phyloP scores from a whole-genome alignment of 257 asterid genomes.

The Rehmannia glutinosa region DNA sequence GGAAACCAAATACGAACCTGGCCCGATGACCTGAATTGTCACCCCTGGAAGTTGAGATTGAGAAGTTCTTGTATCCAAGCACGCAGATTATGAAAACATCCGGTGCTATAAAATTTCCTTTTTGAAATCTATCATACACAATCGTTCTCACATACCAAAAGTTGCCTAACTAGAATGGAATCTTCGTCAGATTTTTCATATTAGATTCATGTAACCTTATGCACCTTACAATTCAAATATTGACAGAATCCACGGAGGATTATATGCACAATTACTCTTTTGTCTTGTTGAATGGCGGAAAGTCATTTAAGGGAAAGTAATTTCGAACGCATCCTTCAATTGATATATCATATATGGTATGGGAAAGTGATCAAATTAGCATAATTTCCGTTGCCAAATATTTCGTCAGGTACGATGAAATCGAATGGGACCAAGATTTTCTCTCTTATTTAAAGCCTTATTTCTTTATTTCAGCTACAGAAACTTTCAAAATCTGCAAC shows the following conservation, averaged over 20 bases:
- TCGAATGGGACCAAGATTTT: not conserved
- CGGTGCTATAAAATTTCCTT: not conserved
- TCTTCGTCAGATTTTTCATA: too few relatives aligned
- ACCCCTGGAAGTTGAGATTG: too few relatives aligned
- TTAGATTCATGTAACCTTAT: not conserved
- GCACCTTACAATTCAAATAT: not conserved
- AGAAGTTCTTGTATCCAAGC: not conserved
- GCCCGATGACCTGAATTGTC: too few relatives aligned
- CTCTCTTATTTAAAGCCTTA: conserved; percentile 9
- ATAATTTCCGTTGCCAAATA: too few relatives aligned
- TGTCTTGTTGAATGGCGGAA: not conserved
- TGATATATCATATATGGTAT: not conserved
- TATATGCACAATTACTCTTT: not conserved
- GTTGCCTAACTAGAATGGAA: too few relatives aligned
- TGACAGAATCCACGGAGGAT: not conserved
- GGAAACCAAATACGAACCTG: too few relatives aligned
- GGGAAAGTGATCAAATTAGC: too few relatives aligned
- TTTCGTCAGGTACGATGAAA: too few relatives aligned
- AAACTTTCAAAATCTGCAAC: too few relatives aligned
- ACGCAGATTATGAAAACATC: not conserved
- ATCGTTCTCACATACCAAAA: too few relatives aligned
- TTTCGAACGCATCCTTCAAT: conserved; percentile 1
- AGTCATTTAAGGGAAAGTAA: not conserved
- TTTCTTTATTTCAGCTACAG: not conserved
- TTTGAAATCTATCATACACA: too few relatives aligned